Conservation (phyloP, 768 basidiomycete species). For the Psilocybe azurescens region DNA sequence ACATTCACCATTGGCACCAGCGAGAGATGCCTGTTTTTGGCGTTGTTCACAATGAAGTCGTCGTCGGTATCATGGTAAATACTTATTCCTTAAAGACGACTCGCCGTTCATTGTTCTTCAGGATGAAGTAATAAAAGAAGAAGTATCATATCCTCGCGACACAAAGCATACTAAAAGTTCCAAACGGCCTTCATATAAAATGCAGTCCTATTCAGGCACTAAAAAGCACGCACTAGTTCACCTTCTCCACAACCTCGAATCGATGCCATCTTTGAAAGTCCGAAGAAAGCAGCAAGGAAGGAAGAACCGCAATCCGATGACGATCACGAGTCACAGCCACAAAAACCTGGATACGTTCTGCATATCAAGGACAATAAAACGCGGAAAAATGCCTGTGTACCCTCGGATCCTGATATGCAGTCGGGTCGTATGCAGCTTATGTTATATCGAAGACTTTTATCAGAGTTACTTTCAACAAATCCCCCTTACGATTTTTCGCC, state of each 20-base stretch:
- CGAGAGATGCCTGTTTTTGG: constrained; percentile 89
- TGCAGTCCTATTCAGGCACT: neutral
- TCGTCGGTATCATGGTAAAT: constrained; percentile 78
- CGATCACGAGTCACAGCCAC: neutral
- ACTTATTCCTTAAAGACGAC: neutral
- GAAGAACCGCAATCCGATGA: neutral
- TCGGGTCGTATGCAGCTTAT: constrained; percentile 75
- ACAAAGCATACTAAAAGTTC: constrained; percentile 4
- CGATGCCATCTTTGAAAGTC: constrained; percentile 20
- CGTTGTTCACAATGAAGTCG: constrained; percentile 63
- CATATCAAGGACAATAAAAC: constrained; percentile 76
- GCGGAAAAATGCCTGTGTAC: constrained; percentile 52
- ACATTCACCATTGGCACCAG: constrained; percentile 36
- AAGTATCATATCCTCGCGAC: neutral
- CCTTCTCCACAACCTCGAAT: constrained; percentile 15
- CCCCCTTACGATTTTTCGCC: constrained; percentile 53
- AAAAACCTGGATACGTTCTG: constrained; percentile 34
- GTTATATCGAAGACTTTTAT: constrained; percentile 75
- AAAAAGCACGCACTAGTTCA: constrained; percentile 11
- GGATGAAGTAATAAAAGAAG: constrained; percentile 54
- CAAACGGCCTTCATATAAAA: constrained; percentile 12
- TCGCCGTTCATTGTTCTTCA: constrained; percentile 23
- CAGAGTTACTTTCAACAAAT: constrained; percentile 48
- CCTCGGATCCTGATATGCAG: constrained; percentile 60
- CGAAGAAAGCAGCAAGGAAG: constrained; percentile 9